Base-by-base conservation (phyloP, 495 filamentous ascomycete genomes). In the Glarea lozoyensis region DNA sequence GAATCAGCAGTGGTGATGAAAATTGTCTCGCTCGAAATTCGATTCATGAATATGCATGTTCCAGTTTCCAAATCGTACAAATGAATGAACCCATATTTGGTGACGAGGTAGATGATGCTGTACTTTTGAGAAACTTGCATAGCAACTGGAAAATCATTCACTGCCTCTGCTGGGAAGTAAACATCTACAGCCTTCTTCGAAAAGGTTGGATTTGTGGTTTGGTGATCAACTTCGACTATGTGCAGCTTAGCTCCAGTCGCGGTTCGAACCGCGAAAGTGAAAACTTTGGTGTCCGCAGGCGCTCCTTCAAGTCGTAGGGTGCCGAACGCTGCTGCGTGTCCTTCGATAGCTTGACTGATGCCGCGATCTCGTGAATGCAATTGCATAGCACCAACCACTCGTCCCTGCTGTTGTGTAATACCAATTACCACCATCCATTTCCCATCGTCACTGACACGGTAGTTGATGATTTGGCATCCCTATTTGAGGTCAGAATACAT, bases 41-140 rank as follows among this genome's bases (percentile, higher is more conserved):
- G 84, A 67, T 99, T 97, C 89, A 99, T 94, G 77, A 95, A 99
- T 58, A 99, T 90, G 59, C 88, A 92, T n/a, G 85, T 86, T 24
- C 86, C 92, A 4, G 86, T 90, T 67, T 97, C 92, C 33, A 99
- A 76, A 55, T 99, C 92, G 62, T 97, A 97, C 9, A 99, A 76
- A 62, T 99, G 92, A 52, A 99, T 97, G 66, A 97, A 99, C 31
- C 92, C 92, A 58, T 96, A 99, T 60, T 99, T 99, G 13, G 92
- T 99, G 42, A 97, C 86, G 29, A 99, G 76, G 62, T 96, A 96
- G 44, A 97, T 84, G 56, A 99, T 72, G 54, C 86, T 88, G 68
- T 97, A 99, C 61, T 86, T 89, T 54, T 82, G 78, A 11, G 92
- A 97, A 13, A 99, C 80, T 64, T 99, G 92, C 75, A 99, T 92